Evolutionary conservation across 2,329 filamentous ascomycete species (phyloP).

Genomic region (Epichloe gansuensis): DNA sequence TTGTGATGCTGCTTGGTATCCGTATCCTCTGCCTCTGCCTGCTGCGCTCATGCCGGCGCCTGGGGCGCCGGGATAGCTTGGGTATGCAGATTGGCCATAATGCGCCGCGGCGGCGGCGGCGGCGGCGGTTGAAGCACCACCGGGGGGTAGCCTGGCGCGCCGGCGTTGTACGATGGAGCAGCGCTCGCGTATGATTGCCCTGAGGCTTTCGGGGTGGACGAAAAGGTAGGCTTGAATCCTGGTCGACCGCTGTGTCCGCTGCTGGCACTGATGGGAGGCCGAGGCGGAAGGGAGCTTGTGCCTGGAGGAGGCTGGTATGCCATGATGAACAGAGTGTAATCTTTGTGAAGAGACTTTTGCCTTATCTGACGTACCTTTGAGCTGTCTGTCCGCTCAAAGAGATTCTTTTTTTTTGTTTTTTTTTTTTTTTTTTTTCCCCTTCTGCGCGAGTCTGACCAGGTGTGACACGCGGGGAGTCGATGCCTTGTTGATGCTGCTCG

Average conservation of each 20-base stretch:
- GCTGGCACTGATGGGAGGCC: conserved; percentile 49
- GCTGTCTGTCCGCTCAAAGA: conserved; percentile 27
- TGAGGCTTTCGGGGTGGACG: conserved; percentile 20
- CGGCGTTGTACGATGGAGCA: conserved; percentile 14
- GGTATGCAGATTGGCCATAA: conserved; percentile 8
- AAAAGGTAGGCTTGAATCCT: conserved; percentile 39
- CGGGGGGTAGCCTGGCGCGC: conserved; percentile 11
- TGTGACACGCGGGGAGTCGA: not conserved
- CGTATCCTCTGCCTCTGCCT: conserved; percentile 1
- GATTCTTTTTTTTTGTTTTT: too few species aligned
- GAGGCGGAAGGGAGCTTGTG: conserved; percentile 51
- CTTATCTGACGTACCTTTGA: conserved; percentile 36
- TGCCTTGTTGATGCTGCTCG: not conserved
- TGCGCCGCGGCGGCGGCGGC: not conserved
- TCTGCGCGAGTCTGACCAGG: not conserved
- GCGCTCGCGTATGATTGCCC: conserved; percentile 26
- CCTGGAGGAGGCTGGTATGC: conserved; percentile 80
- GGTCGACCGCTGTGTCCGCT: conserved; percentile 19
- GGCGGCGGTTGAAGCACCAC: not conserved
- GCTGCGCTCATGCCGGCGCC: conserved; percentile 13
- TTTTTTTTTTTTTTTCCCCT: not conserved
- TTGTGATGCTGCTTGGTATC: conserved; percentile 16
- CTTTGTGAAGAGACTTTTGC: not conserved
- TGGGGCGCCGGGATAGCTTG: conserved; percentile 21
- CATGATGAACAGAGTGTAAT: conserved; percentile 52